Base-by-base conservation (phyloP, 495 filamentous ascomycete genomes). In the Pseudevernia furfuracea region DNA sequence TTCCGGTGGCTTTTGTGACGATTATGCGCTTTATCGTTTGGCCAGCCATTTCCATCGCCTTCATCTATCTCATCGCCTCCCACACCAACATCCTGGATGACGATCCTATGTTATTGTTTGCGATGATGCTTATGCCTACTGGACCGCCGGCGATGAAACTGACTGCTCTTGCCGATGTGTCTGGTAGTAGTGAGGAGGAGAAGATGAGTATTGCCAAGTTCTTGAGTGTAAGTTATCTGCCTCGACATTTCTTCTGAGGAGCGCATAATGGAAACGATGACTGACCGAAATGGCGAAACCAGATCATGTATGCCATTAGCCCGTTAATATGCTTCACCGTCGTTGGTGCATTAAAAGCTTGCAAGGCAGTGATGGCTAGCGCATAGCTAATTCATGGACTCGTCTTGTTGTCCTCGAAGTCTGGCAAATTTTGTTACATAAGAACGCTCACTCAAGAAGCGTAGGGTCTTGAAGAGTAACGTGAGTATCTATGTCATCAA, bases 51-150 rank as follows among this genome's bases (percentile, higher is more conserved):
- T 82, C 81, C 21, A 88, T 92, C 62, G 71, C 78, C 0, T 25
- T 83, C 11, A 80, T 91, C 23, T 92, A 84, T 67, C 63, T 75
- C 0, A 68, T 92, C n/a, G 87, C 84, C 12, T 77, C 75, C 21
- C 79, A 79, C 59, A 90, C 87, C 0, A 63, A 69, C 23, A 23
- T 86, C 11, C 72, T 92, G 3, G 73, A 77, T 11, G 63, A 76
- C 7, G 89, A 92, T 71, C 88, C 89, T 0, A 84, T 92, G 48
- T 71, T 92, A 25, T 91, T 86, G 85, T 92, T 91, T 69, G 75
- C 76, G 12, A 80, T 91, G 79, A 91, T 90, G 87, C 69, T 91
- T 30, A 91, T 91, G 84, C 87, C 89, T 0, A 79, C 80, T 3
- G 89, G 89, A 0, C 88, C 88, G 14, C 83, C 85, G 3, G 86